Evolutionary conservation across 2,329 filamentous ascomycete species (phyloP), one percentile per base, ranked within the genome.

Genomic region (Scedosporium minutisporum): DNA sequence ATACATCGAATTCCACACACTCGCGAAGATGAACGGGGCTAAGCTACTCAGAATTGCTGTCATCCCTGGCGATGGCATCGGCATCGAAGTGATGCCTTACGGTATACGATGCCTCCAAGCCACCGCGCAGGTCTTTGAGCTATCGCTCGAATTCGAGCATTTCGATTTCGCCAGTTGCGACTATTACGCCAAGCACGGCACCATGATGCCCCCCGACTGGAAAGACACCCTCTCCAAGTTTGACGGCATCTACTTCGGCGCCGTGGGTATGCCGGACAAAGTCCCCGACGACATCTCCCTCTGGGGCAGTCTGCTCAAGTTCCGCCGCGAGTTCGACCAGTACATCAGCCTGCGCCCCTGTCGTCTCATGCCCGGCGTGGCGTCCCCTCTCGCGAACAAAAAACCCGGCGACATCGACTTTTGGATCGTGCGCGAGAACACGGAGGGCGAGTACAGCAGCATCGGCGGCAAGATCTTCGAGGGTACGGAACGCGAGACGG

Each of bases 31-130:
- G 65, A 78, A 65, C 6, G 21, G 10, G 10, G 9, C 46, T 2
- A 69, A 69, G 53, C 38, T 65, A 6, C 62, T 72, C 60, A 69
- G 64, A 7, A 85, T 88, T 65, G 86, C 85, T n/a, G 80, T 79
- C 41, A 87, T 90, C 62, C 85, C 86, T 0, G 87, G 84, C 6
- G 87, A 90, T 68, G 87, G 87, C 61, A 90, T 90, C 65, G 87
- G 87, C 1, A 81, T 81, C 1, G 87, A 90, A 71, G 87, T 90
- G 7, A 83, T 88, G 71, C 76, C 80, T 38, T 85, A 85, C 1
- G 86, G 85, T 2, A 82, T 89, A 4, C 75, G 78, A 29, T 86
- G 85, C 9, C 76, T 89, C 58, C 73, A 86, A 67, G 78, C 80
- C 10, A 72, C 82, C 1, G 77, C 77, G 27, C 68, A 75, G 18